Conservation (phyloP, 2,329 filamentous ascomycete species). For the Xylariaceae sp. region DNA sequence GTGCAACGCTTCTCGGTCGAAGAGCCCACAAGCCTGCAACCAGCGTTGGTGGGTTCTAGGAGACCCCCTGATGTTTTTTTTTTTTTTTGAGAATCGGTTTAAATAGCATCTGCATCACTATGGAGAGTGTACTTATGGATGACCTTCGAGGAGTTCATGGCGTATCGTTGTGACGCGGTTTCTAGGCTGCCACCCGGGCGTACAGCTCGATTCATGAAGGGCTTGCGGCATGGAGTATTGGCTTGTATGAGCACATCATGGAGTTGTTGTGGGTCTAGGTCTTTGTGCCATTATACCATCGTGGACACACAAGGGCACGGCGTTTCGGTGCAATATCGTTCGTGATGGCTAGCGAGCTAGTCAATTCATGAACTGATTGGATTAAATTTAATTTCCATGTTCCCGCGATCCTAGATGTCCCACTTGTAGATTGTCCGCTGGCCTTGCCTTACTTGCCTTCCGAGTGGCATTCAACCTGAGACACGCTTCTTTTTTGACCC, state of each 20-base stretch:
- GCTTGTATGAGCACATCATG: constrained; percentile 28
- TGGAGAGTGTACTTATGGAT: too few relatives aligned
- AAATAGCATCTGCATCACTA: neutral
- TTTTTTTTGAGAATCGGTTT: constrained; percentile 3
- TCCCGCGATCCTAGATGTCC: neutral
- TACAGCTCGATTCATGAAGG: constrained; percentile 15
- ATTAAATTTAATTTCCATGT: constrained; percentile 11
- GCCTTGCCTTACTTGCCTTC: too few relatives aligned
- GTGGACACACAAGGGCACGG: constrained; percentile 25
- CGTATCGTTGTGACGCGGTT: constrained; percentile 11
- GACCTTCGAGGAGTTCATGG: neutral
- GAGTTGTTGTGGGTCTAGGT: constrained; percentile 20
- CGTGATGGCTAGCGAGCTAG: neutral
- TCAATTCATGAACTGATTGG: constrained; percentile 7
- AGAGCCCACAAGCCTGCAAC: constrained; percentile 54
- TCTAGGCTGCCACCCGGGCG: constrained; percentile 12
- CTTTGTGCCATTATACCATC: constrained; percentile 17
- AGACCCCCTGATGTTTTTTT: neutral
- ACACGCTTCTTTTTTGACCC: too few relatives aligned
- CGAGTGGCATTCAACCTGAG: too few relatives aligned
- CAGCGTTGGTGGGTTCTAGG: constrained; percentile 37
- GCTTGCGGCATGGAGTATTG: constrained; percentile 22
- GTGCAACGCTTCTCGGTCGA: constrained; percentile 82
- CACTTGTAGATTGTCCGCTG: neutral
- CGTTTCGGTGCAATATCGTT: constrained; percentile 19